These are phyloP conservation scores for Sugiyamaella lignohabitans DNA, from an alignment of 805 yeast species.

Conservation along the genomic window DNA sequence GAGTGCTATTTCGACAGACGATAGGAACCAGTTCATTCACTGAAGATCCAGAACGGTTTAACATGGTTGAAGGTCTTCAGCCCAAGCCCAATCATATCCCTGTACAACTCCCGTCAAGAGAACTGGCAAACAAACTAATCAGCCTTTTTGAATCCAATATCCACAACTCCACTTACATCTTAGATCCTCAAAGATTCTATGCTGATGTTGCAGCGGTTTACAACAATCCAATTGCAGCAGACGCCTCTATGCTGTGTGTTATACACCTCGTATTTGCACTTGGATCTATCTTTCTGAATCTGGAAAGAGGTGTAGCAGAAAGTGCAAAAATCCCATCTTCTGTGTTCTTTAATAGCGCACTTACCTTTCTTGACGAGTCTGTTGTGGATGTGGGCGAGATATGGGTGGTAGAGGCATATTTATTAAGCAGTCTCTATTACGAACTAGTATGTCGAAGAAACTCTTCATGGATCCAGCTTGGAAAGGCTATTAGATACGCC, in stretches of 20 bases:
- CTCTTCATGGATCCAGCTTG: constrained; percentile 39
- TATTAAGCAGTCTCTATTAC: constrained; percentile 36
- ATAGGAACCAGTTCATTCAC: constrained; percentile 33
- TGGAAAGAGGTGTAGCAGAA: constrained; percentile 1
- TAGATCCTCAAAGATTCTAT: constrained; percentile 31
- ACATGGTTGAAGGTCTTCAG: constrained; percentile 33
- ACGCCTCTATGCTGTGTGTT: constrained; percentile 29
- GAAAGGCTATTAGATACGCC: constrained; percentile 38
- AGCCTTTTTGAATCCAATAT: constrained; percentile 32
- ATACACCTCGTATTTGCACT: constrained; percentile 30
- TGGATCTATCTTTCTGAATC: constrained; percentile 2
- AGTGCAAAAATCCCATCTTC: not conserved
- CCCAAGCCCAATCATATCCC: constrained; percentile 15
- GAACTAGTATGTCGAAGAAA: constrained; percentile 33
- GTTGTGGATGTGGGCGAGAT: constrained; percentile 34
- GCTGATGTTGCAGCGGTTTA: constrained; percentile 29
- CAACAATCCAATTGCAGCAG: constrained; percentile 25
- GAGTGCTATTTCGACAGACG: constrained; percentile 31
- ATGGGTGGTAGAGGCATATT: constrained; percentile 39
- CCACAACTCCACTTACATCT: constrained; percentile 35
- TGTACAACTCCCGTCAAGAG: constrained; percentile 27
- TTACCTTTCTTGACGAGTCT: constrained; percentile 26
- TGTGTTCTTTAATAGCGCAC: constrained; percentile 33
- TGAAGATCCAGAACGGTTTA: constrained; percentile 33
- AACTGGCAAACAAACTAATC: constrained; percentile 28